Evolutionary conservation across 78 protist genomes (phyloP).

Genomic region (Dictyostelium capitatum): DNA sequence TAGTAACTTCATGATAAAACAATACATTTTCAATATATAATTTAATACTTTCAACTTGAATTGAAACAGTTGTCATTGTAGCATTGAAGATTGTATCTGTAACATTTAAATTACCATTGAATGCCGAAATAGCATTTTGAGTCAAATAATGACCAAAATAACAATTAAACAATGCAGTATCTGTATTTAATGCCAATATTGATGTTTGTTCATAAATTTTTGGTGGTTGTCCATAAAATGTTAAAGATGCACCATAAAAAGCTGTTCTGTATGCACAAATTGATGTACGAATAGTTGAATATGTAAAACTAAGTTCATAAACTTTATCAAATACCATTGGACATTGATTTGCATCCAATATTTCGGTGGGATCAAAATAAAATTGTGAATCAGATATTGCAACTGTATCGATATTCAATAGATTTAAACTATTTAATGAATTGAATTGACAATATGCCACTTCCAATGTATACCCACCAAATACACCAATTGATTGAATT

Average conservation of each 20-base stretch:
- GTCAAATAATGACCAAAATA: not conserved
- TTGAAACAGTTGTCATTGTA: not conserved
- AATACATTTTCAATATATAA: not conserved
- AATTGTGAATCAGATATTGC: not conserved
- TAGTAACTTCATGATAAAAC: not conserved
- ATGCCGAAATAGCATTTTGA: not conserved
- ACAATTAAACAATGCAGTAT: not conserved
- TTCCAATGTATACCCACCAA: not conserved
- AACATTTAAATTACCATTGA: not conserved
- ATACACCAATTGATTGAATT: constrained; percentile 7
- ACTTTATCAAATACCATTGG: not conserved
- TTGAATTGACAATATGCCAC: not conserved
- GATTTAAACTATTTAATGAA: not conserved
- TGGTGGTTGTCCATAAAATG: not conserved
- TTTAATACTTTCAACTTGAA: not conserved
- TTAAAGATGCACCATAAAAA: not conserved
- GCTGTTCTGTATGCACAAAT: not conserved
- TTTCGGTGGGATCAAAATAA: not conserved
- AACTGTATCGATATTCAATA: not conserved
- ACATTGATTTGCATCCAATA: not conserved
- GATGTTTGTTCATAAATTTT: not conserved
- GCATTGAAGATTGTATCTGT: not conserved
- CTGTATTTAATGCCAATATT: not conserved
- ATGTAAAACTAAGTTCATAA: not conserved
- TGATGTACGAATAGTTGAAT: not conserved